Evolutionary conservation across 371 early-diverging fungal species (phyloP), one percentile per base, ranked within the genome.

Genomic region (Mortierella sp.): DNA sequence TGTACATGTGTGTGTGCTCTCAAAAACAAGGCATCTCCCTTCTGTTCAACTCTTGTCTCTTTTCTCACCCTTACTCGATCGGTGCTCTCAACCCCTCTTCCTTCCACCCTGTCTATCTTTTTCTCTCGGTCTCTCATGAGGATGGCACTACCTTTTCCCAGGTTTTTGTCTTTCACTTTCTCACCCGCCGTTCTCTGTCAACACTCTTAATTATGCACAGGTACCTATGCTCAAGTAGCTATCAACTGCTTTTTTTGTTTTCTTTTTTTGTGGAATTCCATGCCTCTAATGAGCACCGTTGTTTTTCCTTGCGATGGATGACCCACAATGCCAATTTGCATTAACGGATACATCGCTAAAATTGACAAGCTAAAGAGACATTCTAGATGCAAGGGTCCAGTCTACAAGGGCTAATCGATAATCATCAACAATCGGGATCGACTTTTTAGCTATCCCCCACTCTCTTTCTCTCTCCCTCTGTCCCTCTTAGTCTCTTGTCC

Each of bases 111-210:
- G 16, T 34, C 8, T 16, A 13, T 2, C 22, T 8, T 10, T 34
- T 61, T 9, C 37, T 22, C 6, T 5, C 47, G 22, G 29, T 48
- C 50, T 50, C 24, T 50, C 22, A 61, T 37, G 61, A 37, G n/a
- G n/a, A 22, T 61, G 61, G 37, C 61, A 61, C 37, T 61, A 61
- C 61, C 37, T 61, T 61, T 61, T 34, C 61, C 61, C 61, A 61
- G 61, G 61, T 61, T 34, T 22, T 61, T 61, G 61, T 22, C 39
- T 37, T n/a, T n/a, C n/a, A n/a, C n/a, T n/a, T n/a, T n/a, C n/a
- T n/a, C n/a, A n/a, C n/a, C n/a, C n/a, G n/a, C n/a, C n/a, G n/a
- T n/a, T n/a, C n/a, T n/a, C n/a, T 48, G 7, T 48, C 48, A 1
- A 48, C n/a, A 4, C n/a, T 7, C 5, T 1, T 19, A 26, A 14